Base-by-base conservation (phyloP, 352 stramenopile genomes). In the Globisporangium splendens region DNA sequence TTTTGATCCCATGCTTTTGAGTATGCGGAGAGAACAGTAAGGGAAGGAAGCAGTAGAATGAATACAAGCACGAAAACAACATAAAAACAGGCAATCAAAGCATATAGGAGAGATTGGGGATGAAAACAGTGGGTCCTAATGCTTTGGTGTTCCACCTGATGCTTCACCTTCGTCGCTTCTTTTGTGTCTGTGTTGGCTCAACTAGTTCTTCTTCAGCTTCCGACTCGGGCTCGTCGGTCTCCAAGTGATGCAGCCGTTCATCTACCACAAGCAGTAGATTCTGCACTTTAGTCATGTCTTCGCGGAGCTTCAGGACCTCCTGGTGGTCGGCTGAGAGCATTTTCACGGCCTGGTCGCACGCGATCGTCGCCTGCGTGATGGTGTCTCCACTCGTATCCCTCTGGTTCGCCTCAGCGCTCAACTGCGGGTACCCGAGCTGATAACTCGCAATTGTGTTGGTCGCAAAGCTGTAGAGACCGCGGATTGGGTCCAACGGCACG, bases 221-320 rank as follows among this genome's bases (percentile, higher is more conserved):
- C 39, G 71, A 88, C 14, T 87, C 77, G 0, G 67, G 49, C n/a
- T 73, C 67, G 46, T 81, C 72, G 1, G 57, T 68, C 41, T 63
- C 63, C 70, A 93, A 49, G 15, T 82, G 62, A 2, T 79, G 77
- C 39, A 94, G 64, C 15, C 84, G 78, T 13, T 90, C 75, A 50
- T 94, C 79, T 39, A 94, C 69, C 0, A 88, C 72, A 15, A 91
- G 70, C 70, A 94, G 68, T 21, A 94, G 59, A 15, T 72, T 79
- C 61, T 92, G 86, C 39, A 91, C 80, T 57, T 92, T 90, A 22
- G 74, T 77, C 77, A 91, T 89, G 50, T 93, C 79, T 3, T 87
- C 74, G 15, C 73, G 59, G 24, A 91, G 63, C 50, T 72, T 73
- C n/a, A 59, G 44, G 15, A 91, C 46, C 59, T 88, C 78, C 28